These are phyloP conservation scores for Lentinula lateritia DNA, from an alignment of 768 basidiomycete species.

Conservation along the genomic window DNA sequence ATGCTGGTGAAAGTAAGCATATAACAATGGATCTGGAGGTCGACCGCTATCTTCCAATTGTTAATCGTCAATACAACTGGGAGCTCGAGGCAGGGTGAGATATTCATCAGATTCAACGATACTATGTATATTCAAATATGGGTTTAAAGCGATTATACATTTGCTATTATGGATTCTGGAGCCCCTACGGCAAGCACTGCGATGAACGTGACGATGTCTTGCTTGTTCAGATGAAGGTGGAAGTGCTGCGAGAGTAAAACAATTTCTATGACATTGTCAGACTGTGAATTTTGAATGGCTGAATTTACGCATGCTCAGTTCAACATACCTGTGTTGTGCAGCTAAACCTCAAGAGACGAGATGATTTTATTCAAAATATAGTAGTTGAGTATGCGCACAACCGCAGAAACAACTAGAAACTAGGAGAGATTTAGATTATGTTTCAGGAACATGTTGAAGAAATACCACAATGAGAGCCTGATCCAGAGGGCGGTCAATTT, in stretches of 20 bases:
- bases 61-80: constrained; percentile 18
- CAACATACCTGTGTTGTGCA: neutral
- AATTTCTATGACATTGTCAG: too few relatives aligned
- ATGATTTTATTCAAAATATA: neutral
- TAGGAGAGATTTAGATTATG: neutral
- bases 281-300: neutral
- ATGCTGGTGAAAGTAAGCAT: constrained; percentile 9
- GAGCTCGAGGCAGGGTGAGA: constrained; percentile 16
- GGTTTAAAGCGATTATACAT: constrained; percentile 11
- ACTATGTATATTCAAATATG: neutral
- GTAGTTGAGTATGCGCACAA: neutral
- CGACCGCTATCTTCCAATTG: constrained; percentile 15
- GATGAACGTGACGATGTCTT: constrained; percentile 18
- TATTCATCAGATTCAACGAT: neutral
- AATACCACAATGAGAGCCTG: neutral
- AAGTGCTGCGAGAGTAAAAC: neutral
- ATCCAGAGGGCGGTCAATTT: neutral
- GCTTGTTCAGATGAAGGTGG: neutral
- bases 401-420: neutral
- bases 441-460: neutral
- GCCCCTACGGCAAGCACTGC: constrained; percentile 13
- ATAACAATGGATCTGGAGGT: constrained; percentile 18
- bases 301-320: too few relatives aligned
- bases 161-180: constrained; percentile 17
- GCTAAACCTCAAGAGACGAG: neutral